Evolutionary conservation across 2,329 filamentous ascomycete species (phyloP), one percentile per base, ranked within the genome.

Genomic region (Pyrenophora tritici-repentis): DNA sequence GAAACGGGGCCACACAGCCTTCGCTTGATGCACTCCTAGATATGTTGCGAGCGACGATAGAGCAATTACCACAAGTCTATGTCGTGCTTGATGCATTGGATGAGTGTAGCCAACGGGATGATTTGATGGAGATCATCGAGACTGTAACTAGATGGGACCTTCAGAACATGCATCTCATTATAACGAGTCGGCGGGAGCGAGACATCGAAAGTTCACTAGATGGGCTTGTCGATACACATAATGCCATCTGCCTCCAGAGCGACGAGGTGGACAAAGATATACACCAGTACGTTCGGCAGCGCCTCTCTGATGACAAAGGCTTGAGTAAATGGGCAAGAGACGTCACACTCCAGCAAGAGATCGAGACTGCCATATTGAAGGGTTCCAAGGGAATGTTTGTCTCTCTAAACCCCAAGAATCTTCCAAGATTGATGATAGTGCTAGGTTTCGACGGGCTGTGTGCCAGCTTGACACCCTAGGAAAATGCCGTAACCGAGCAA

Each of bases 251-350:
- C 46, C 59, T 70, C 16, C 50, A 70, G n/a, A 63, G 57, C 5
- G 45, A 58, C 0, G 22, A 66, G 17, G 65, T 71, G 3, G 63
- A 71, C 34, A 35, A 53, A 17, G 67, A 70, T 17, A 70, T 72
- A 57, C 43, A 61, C 17, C 50, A n/a, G 45, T 71, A 66, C 41
- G 56, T 71, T 42, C 53, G 39, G 35, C 53, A 68, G 45, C 44
- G 75, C 68, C 58, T 78, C 67, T 55, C 66, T 65, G 40, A 74
- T 6, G 58, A 71, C 14, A 61, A 58, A 24, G 22, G 4, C 10
- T 44, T 72, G 14, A 32, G 8, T 3, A 71, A 65, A 48, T 71
- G 62, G 68, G 40, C 50, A 3, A 62, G 58, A 33, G 58, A 71
- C 29, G 53, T 51, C 26, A 36, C 47, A 47, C 17, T 70, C 61